Evolutionary conservation across 2,329 filamentous ascomycete genomes (phyloP), one percentile per base, ranked within the genome.

Genomic region (Sclerotinia spermophila): DNA sequence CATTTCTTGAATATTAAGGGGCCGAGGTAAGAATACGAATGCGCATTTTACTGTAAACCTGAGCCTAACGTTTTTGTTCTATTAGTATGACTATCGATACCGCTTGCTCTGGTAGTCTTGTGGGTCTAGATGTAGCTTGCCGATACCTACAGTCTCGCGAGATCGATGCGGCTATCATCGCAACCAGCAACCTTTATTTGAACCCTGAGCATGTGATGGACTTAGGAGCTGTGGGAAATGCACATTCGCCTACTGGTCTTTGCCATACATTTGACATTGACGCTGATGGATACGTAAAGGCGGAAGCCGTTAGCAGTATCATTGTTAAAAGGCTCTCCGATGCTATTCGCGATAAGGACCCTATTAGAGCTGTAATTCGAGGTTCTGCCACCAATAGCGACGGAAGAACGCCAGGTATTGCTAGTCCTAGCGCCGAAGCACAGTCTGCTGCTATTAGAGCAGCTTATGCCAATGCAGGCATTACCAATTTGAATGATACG

Each of bases 1-100:
- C 84, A 87, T 75, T 83, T 82, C 69, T 85, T 86, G 75, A 83
- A 88, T 74, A 79, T 88, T n/a, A 81, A 83, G n/a, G 86, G 86
- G 0, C 85, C 86, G 8, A 73, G 72, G 74, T 73, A 19, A 17
- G 42, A 74, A 40, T 38, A 44, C 13, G 24, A 24, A 30, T 42
- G 27, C 19, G 1, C 27, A 15, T n/a, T 40, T 15, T 24, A 69
- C 33, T 45, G 2, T 42, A 59, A 27, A n/a, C 8, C n/a, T 48
- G 30, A 66, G 53, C 1, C n/a, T 62, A 55, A 59, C 35, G 38
- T n/a, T 55, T 55, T 55, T 19, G 8, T n/a, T 30, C 21, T 42
- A 27, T 19, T 58, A 86, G 85, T 74, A 82, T 87, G 77, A 87
- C 85, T 0, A 78, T 89, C 24, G 85, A 88, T 64, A 88, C 87